Evolutionary conservation across 2,329 filamentous ascomycete genomes (phyloP), one percentile per base, ranked within the genome.

Genomic region (Penicillium sp.): DNA sequence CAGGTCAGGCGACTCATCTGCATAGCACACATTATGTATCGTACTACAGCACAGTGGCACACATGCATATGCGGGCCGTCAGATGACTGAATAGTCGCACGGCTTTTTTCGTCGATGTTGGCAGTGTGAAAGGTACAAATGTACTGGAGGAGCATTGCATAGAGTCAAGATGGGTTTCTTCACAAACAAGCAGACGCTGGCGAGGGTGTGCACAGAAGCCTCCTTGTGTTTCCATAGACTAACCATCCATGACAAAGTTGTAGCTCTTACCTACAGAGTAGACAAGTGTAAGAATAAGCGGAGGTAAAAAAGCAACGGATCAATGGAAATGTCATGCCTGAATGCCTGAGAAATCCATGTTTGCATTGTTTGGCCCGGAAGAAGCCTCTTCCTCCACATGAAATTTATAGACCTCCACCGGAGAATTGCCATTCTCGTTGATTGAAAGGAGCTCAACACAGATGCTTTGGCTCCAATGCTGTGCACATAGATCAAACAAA

Each of bases 321-420:
- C 4, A 25, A 25, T 6, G 4, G 4, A 25, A 25, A 25, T 25
- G 5, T 25, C 22, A 25, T 25, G 22, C 22, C 22, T 22, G 19
- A 22, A 22, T 22, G 19, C 19, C 22, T 25, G 7, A 6, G 22
- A 7, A 25, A 4, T 6, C 8, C 22, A 25, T 25, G n/a, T 42
- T 45, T 45, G 25, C 34, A 45, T 13, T 38, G 34, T 45, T 39
- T 45, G 27, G 18, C 16, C 30, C 42, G 34, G 34, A 39, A 38
- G 38, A 45, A 45, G 16, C 14, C 22, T 18, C 18, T 44, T 36
- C 22, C 41, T 36, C 41, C 41, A 44, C 41, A 35, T n/a, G 41
- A 16, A 44, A 38, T 38, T 10, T 8, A 34, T 14, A 10, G 9
- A 28, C n/a, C 42, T 16, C 42, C 42, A 10, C 42, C 42, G 42